Evolutionary conservation across 306 rosid species (phyloP).

Genomic region (Cucurbita pepo): DNA sequence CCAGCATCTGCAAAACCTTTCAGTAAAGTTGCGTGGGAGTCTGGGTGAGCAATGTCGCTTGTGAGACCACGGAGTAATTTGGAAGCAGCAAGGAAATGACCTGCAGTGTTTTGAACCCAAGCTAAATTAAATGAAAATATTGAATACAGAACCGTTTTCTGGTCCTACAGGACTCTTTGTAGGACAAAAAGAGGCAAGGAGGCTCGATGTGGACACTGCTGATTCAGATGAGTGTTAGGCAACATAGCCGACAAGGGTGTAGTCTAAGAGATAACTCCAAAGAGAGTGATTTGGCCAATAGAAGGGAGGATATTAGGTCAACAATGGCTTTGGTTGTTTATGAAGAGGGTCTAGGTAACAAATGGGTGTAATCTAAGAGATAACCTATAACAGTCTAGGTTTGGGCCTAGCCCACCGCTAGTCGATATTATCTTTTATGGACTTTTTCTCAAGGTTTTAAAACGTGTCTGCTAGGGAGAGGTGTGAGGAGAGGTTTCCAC

Average conservation of each 20-base stretch:
- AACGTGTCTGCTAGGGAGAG: no score
- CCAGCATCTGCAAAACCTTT: conserved; percentile 47
- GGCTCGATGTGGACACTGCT: neutral
- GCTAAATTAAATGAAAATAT: neutral
- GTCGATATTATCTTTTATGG: no score
- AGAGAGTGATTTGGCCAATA: neutral
- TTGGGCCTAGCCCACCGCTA: no score
- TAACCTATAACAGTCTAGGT: no score
- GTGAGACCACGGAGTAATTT: conserved; percentile 39
- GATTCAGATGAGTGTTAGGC: neutral
- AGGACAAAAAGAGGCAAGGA: neutral
- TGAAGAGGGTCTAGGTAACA: neutral
- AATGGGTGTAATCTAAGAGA: neutral
- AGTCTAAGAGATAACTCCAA: neutral
- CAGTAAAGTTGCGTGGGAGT: conserved; percentile 46
- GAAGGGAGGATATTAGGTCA: neutral
- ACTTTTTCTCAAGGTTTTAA: no score
- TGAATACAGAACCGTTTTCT: neutral
- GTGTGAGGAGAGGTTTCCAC: no score
- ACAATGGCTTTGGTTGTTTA: neutral
- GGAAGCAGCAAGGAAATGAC: conserved; percentile 48
- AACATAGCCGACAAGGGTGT: neutral
- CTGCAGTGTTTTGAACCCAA: conserved; percentile 22
- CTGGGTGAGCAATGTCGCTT: conserved; percentile 19
- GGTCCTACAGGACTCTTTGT: neutral